Percentiles rank a stretch among this genome's conserved stretches.
These are phyloP conservation scores for Ceratocystis papillata DNA, from an alignment of 2,329 filamentous ascomycete species.

Conservation along the genomic window DNA sequence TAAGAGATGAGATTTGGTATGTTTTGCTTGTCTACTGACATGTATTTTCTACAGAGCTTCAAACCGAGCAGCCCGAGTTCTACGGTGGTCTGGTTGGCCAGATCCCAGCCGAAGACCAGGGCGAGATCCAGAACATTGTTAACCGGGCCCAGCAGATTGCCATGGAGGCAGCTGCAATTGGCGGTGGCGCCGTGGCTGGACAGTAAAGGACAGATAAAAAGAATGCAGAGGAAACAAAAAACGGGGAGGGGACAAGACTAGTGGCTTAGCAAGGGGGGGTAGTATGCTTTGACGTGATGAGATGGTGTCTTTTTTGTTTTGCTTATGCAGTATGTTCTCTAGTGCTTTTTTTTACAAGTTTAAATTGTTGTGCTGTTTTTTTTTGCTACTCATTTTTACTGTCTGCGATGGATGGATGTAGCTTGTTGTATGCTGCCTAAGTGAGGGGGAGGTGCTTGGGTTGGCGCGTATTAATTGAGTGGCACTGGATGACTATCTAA, in stretches of 20 bases:
- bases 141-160: conserved; percentile 45
- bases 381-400: no score
- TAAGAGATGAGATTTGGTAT: neutral
- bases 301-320: no score
- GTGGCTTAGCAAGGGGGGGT: no score
- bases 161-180: conserved; percentile 30
- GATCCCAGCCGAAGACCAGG: conserved; percentile 69
- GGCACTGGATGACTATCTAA: no score
- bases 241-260: conserved; percentile 1
- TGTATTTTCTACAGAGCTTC: conserved; percentile 50
- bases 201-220: neutral
- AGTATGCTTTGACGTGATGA: no score
- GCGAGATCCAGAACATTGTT: conserved; percentile 67
- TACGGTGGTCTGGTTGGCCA: conserved; percentile 72
- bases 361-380: no score
- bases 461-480: no score
- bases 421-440: no score
- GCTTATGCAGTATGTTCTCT: no score
- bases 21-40: neutral
- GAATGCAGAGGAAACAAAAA: neutral
- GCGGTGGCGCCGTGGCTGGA: conserved; percentile 25
- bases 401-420: no score
- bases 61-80: conserved; percentile 81
- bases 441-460: no score
- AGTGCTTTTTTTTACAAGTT: no score